Conservation (phyloP, 2,329 filamentous ascomycete genomes). For the Acarospora socialis region DNA sequence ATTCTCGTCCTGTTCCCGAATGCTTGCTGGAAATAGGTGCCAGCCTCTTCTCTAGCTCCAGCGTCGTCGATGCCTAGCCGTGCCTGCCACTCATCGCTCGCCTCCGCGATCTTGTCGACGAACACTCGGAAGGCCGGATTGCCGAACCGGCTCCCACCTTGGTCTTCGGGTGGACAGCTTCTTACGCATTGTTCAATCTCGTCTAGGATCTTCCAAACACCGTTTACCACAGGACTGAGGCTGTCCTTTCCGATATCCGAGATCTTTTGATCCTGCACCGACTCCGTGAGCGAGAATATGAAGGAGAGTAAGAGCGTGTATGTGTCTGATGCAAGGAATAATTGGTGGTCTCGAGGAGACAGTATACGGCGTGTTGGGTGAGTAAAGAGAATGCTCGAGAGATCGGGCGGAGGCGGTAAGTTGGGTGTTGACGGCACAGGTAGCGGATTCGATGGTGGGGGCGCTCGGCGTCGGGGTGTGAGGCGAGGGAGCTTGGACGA, state of each 20-base stretch:
- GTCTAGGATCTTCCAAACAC: slow-evolving; percentile 56
- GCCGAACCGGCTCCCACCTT: slow-evolving; percentile 79
- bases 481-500: slow-evolving; percentile 29
- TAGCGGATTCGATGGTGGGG: slow-evolving; percentile 37
- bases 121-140: slow-evolving; percentile 83
- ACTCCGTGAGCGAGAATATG: slow-evolving; percentile 73
- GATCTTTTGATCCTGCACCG: slow-evolving; percentile 56
- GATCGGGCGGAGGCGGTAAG: slow-evolving; percentile 53
- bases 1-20: slow-evolving; percentile 80
- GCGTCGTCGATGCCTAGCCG: slow-evolving; percentile 22
- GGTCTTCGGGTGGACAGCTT: slow-evolving; percentile 65
- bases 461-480: slow-evolving; percentile 46
- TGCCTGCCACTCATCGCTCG: slow-evolving; percentile 27
- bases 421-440: slow-evolving; percentile 63
- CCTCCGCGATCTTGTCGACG: slow-evolving; percentile 39
- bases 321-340: slow-evolving; percentile 66
- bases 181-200: slow-evolving; percentile 53
- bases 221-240: slow-evolving; percentile 45
- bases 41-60: slow-evolving; percentile 53
- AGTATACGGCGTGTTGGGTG: slow-evolving; percentile 67
- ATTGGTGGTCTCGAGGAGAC: slow-evolving; percentile 61
- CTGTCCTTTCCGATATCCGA: slow-evolving; percentile 45
- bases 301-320: slow-evolving; percentile 68
- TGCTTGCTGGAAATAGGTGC: slow-evolving; percentile 65
- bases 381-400: slow-evolving; percentile 45